Conservation (phyloP, 345 rosid genomes). For the Nasturtium officinale region DNA sequence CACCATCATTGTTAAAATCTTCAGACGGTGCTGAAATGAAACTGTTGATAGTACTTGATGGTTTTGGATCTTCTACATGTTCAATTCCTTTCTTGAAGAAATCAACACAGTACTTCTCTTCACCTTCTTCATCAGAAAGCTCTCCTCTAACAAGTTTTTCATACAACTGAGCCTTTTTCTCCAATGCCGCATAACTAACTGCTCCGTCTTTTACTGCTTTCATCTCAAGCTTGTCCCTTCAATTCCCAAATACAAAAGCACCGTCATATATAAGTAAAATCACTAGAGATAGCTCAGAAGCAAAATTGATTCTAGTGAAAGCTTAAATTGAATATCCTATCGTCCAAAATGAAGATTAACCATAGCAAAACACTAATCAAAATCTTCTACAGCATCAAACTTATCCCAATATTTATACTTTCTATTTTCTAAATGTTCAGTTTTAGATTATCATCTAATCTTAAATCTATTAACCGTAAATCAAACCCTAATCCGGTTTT, state of each 20-base stretch:
- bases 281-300: slow-evolving; percentile 9
- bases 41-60: slow-evolving; percentile 31
- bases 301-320: neutral
- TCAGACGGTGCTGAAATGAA: slow-evolving; percentile 41
- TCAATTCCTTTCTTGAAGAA: slow-evolving; percentile 73
- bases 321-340: neutral
- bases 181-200: slow-evolving; percentile 82
- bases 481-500: neutral
- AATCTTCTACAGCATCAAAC: neutral
- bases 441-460: neutral
- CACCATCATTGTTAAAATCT: slow-evolving; percentile 44
- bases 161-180: slow-evolving; percentile 83
- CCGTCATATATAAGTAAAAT: neutral
- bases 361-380: neutral
- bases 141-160: slow-evolving; percentile 84
- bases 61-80: slow-evolving; percentile 45
- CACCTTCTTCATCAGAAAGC: slow-evolving; percentile 81
- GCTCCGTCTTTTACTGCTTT: slow-evolving; percentile 85
- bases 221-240: slow-evolving; percentile 87
- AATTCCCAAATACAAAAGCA: slow-evolving; percentile 30
- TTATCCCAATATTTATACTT: slow-evolving; percentile 2
- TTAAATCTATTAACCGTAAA: neutral
- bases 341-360: neutral
- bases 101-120: slow-evolving; percentile 91
- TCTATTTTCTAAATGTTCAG: neutral